phyloP scores from a whole-genome alignment of 2,329 filamentous ascomycete genomes.

The Trichophyton mentagrophytes region DNA sequence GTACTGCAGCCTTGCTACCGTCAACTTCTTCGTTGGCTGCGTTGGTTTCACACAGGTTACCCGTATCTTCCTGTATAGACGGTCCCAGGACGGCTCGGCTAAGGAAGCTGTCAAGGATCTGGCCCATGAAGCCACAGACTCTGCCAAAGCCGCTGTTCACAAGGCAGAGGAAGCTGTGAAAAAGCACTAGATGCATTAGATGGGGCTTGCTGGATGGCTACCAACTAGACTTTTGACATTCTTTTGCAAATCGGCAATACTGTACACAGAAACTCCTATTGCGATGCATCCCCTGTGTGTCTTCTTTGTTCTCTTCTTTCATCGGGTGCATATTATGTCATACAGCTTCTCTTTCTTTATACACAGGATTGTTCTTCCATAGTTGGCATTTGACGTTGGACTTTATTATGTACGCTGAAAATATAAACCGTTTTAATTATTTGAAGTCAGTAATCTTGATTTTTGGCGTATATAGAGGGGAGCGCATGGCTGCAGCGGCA shows the following conservation, averaged over 20 bases:
- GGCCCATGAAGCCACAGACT: conserved; percentile 25
- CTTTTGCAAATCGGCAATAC: not conserved
- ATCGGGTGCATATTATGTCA: not conserved
- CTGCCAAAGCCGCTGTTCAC: conserved; percentile 23
- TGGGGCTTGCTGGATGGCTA: not conserved
- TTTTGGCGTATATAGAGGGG: not conserved
- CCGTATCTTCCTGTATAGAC: conserved; percentile 53
- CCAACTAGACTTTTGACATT: not conserved
- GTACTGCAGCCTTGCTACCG: conserved; percentile 63
- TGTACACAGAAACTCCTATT: not conserved
- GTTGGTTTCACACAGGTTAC: conserved; percentile 72
- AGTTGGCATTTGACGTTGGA: not conserved
- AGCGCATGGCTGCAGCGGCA: not conserved
- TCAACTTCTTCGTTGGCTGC: conserved; percentile 94
- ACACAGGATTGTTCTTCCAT: not conserved
- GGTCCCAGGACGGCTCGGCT: conserved; percentile 42
- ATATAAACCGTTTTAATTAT: not conserved
- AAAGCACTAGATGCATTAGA: conserved; percentile 17
- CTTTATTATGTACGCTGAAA: not conserved
- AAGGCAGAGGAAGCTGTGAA: conserved; percentile 25
- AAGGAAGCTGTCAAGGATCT: conserved; percentile 29
- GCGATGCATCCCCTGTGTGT: not conserved
- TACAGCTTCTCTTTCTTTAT: not conserved
- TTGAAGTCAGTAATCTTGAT: not conserved
- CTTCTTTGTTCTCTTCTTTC: not conserved